A percentile compares a stretch with the other conserved stretches of the same genome.
Conservation (phyloP, 2,329 filamentous ascomycete genomes). For the Penicillium sp. region DNA sequence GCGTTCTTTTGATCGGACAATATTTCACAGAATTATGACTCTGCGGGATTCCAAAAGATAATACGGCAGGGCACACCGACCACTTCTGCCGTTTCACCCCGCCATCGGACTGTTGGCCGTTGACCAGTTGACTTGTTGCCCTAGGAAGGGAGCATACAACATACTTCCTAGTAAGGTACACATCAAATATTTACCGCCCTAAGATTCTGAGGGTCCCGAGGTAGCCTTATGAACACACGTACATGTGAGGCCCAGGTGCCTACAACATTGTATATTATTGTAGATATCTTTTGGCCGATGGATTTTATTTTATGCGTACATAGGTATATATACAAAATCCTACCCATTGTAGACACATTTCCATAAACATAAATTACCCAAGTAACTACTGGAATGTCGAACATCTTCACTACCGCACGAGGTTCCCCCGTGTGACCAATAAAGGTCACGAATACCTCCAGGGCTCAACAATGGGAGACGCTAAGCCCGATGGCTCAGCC, state of each 20-base stretch:
- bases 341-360: not conserved
- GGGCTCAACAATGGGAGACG: not conserved
- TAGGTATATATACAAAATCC: not conserved
- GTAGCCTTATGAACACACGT: no score
- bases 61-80: conserved; percentile 22
- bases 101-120: conserved; percentile 1
- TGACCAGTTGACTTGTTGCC: not conserved
- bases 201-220: no score
- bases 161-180: no score
- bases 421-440: not conserved
- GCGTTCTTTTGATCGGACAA: conserved; percentile 17
- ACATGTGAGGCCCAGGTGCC: no score
- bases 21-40: conserved; percentile 27
- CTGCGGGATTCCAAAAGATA: conserved; percentile 17
- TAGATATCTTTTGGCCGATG: not conserved
- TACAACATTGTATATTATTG: not conserved
- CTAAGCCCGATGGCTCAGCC: conserved; percentile 4
- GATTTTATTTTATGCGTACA: not conserved
- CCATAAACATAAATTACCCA: not conserved
- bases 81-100: conserved; percentile 19
- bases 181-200: no score
- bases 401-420: not conserved
- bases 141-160: not conserved
- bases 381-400: not conserved
- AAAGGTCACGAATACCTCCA: not conserved